phyloP scores from a whole-genome alignment of 805 yeast genomes.

The Sungouiozyma ichnusensis region DNA sequence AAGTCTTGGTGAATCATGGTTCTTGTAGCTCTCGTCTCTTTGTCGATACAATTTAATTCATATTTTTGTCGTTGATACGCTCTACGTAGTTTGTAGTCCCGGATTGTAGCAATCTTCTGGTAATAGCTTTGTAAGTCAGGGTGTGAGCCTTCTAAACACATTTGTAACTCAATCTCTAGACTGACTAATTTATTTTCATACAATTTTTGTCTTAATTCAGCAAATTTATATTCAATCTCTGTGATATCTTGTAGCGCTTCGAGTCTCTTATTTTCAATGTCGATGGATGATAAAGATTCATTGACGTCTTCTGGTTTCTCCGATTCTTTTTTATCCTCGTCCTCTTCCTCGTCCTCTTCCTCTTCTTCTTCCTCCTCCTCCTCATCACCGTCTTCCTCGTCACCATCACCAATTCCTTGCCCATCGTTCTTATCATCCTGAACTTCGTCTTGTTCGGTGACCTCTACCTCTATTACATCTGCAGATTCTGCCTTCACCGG shows the following conservation, averaged over 20 bases:
- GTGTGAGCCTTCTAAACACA: conserved; percentile 83
- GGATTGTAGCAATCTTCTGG: conserved; percentile 58
- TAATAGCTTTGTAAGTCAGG: conserved; percentile 75
- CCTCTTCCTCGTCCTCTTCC: conserved; percentile 3
- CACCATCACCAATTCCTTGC: conserved; percentile 7
- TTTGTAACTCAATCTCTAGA: conserved; percentile 70
- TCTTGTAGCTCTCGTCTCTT: conserved; percentile 70
- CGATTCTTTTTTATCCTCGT: conserved; percentile 5
- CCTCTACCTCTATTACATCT: conserved; percentile 7
- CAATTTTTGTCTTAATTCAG: conserved; percentile 69
- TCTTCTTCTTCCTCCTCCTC: conserved; percentile 7
- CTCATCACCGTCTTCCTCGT: conserved; percentile 7
- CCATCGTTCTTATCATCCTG: conserved; percentile 7
- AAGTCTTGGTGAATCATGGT: conserved; percentile 78
- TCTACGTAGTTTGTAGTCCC: conserved; percentile 54
- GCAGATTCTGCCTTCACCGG: conserved; percentile 7
- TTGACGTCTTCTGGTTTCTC: conserved; percentile 5
- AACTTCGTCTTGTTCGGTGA: conserved; percentile 10
- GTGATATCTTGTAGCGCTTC: conserved; percentile 50
- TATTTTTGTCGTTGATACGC: conserved; percentile 47
- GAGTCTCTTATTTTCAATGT: conserved; percentile 21
- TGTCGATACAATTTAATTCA: conserved; percentile 64
- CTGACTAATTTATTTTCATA: conserved; percentile 74
- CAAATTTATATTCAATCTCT: conserved; percentile 77
- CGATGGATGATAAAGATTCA: conserved; percentile 5